These are phyloP conservation scores for Metschnikowia matae DNA, from an alignment of 805 yeast species.

Conservation along the genomic window DNA sequence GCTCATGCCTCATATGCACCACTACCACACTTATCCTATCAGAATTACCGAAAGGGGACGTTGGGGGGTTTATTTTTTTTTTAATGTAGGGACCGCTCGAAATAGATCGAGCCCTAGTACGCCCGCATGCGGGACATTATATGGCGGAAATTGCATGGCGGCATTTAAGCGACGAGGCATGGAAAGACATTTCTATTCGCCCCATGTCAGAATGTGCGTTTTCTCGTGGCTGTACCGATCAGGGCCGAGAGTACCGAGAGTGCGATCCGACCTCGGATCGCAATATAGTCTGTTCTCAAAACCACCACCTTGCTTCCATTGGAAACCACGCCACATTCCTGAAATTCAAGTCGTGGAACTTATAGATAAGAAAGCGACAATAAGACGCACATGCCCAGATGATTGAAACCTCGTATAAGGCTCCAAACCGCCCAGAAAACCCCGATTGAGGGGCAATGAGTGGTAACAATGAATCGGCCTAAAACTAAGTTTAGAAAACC, in stretches of 20 bases:
- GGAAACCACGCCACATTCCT: constrained; percentile 3
- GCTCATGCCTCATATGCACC: not conserved
- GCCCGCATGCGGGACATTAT: not conserved
- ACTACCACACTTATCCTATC: not conserved
- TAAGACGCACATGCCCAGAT: not conserved
- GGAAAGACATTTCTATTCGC: not conserved
- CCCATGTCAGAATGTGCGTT: constrained; percentile 3
- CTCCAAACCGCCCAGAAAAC: not conserved
- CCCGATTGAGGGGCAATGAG: not conserved
- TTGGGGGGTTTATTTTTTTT: not conserved
- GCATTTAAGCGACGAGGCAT: constrained; percentile 1
- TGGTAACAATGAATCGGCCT: not conserved
- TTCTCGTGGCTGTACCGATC: not conserved
- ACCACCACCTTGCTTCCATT: not conserved
- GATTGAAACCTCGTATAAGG: not conserved
- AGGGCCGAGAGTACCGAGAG: not conserved
- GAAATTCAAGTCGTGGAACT: not conserved
- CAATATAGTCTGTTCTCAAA: constrained; percentile 2
- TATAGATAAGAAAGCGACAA: not conserved
- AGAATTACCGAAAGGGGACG: not conserved
- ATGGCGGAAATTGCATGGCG: not conserved
- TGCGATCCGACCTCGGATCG: not conserved
- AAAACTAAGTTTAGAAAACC: not conserved
- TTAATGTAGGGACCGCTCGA: not conserved
- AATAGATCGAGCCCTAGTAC: not conserved